These are phyloP conservation scores for Eragrostis curvula DNA, from an alignment of 176 grass and related monocot species.

Conservation along the genomic window DNA sequence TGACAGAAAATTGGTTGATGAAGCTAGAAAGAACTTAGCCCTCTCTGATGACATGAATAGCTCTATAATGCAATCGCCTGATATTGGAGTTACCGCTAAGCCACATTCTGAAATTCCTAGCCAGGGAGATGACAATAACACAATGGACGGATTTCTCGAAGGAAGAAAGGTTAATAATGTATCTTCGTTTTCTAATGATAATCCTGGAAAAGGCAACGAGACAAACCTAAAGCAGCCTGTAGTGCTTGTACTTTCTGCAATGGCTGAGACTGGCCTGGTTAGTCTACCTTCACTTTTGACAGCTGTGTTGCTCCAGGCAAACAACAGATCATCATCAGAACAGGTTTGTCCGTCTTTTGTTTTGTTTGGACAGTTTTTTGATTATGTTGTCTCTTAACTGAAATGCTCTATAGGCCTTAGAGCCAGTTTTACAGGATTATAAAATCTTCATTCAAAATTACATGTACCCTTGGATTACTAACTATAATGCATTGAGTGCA, in stretches of 20 bases:
- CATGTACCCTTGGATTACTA: constrained; percentile 13
- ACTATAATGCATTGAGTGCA: constrained; percentile 1
- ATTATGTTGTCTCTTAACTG: constrained; percentile 30
- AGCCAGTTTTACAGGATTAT: constrained; percentile 8
- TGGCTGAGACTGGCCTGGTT: constrained; percentile 93
- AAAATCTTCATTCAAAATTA: not conserved
- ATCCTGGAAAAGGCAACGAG: constrained; percentile 53
- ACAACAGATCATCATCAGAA: constrained; percentile 88
- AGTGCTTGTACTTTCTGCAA: constrained; percentile 85
- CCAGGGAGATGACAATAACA: constrained; percentile 59
- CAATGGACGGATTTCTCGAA: constrained; percentile 48
- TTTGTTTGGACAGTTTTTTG: constrained; percentile 26
- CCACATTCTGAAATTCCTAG: constrained; percentile 35
- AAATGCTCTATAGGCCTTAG: constrained; percentile 17
- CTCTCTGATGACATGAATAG: constrained; percentile 38
- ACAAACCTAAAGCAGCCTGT: constrained; percentile 77
- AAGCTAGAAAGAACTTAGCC: constrained; percentile 48
- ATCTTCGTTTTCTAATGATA: constrained; percentile 30
- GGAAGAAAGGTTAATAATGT: constrained; percentile 50
- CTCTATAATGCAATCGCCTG: constrained; percentile 40
- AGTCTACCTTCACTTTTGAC: constrained; percentile 94
- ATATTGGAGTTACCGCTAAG: constrained; percentile 28
- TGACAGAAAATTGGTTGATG: constrained; percentile 30
- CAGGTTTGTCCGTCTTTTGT: constrained; percentile 64
- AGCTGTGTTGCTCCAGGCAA: constrained; percentile 96